Evolutionary conservation across 2,329 filamentous ascomycete genomes (phyloP), one percentile per base, ranked within the genome.

Genomic region (Colletotrichum plurivorum): DNA sequence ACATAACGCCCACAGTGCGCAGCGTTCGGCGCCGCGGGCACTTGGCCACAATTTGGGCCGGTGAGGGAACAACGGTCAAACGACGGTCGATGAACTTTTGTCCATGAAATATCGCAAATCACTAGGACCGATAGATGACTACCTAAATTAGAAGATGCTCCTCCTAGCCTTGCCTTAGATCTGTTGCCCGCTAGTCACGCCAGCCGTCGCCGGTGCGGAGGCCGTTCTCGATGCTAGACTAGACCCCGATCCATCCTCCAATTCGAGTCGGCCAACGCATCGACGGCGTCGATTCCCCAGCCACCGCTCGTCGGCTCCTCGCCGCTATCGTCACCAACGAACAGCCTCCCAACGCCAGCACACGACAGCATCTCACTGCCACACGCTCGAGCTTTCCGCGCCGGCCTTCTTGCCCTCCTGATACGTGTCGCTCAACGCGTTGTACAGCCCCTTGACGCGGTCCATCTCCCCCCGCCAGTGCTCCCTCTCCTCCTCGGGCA

Each of bases 391-490:
- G 8, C 80, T 87, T 63, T 81, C 78, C 0, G 79, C 73, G 0
- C 83, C 83, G 0, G 75, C 73, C 48, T 75, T 75, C 74, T 87
- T 88, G 2, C 82, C 82, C 54, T 80, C 79, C 75, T 87, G 85
- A 68, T 88, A 88, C 20, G 81, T 84, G 22, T 82, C 79, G 15
- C 84, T 84, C 52, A 88, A 70, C 4, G 74, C 75, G 22, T 79
- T 79, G 72, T 88, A 88, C 62, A 87, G 60, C 5, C 63, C 75
- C 77, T 88, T 89, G 1, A 88, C 79, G 46, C 85, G 79, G 20
- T 76, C 74, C 15, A 88, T 80, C 75, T 88, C 85, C 0, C 25
- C 69, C 1, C 48, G 67, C 79, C 79, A 84, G 25, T 72, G 74
- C 20, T 70, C 63, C 65, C 72, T 76, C 58, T 83, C 81, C 2